Conservation (phyloP, 345 rosid species). For the Aegle marmelos region DNA sequence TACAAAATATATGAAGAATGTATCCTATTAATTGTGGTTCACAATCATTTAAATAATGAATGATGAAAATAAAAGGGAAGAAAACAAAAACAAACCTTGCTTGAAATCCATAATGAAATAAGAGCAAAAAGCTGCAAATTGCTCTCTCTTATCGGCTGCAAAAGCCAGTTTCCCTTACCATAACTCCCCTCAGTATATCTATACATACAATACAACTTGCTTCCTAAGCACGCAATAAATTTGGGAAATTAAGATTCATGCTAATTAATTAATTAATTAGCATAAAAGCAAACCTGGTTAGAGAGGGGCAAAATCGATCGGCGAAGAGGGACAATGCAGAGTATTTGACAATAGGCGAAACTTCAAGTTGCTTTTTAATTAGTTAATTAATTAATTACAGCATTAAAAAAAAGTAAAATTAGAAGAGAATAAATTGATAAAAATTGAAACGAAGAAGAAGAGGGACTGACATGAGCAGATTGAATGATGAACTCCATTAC, state of each 20-base stretch:
- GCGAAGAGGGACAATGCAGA: slow-evolving; percentile 65
- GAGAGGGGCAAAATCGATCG: slow-evolving; percentile 52
- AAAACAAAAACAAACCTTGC: slow-evolving; percentile 43
- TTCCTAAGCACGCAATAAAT: background rate
- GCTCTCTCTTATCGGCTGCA: slow-evolving; percentile 60
- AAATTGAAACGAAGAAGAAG: background rate
- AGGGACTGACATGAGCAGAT: slow-evolving; percentile 37
- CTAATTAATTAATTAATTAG: too few species aligned
- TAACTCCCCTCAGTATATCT: slow-evolving; percentile 31
- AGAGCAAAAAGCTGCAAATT: slow-evolving; percentile 72
- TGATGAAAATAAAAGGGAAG: background rate
- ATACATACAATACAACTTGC: background rate
- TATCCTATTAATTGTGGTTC: background rate
- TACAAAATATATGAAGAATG: slow-evolving; percentile 7
- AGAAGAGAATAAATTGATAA: too few species aligned
- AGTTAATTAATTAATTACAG: slow-evolving; percentile 5
- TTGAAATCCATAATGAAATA: slow-evolving; percentile 68
- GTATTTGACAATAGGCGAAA: slow-evolving; percentile 66
- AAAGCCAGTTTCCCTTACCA: slow-evolving; percentile 50
- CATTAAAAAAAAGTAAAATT: background rate
- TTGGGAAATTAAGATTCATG: background rate
- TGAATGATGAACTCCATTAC: slow-evolving; percentile 39
- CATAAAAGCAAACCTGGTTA: slow-evolving; percentile 35
- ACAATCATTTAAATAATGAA: background rate
- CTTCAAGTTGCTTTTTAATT: slow-evolving; percentile 44